Percentiles rank a stretch among this genome's conserved stretches.
These are phyloP conservation scores for Acarospora socialis DNA, from an alignment of 2,329 filamentous ascomycete species.

Conservation along the genomic window DNA sequence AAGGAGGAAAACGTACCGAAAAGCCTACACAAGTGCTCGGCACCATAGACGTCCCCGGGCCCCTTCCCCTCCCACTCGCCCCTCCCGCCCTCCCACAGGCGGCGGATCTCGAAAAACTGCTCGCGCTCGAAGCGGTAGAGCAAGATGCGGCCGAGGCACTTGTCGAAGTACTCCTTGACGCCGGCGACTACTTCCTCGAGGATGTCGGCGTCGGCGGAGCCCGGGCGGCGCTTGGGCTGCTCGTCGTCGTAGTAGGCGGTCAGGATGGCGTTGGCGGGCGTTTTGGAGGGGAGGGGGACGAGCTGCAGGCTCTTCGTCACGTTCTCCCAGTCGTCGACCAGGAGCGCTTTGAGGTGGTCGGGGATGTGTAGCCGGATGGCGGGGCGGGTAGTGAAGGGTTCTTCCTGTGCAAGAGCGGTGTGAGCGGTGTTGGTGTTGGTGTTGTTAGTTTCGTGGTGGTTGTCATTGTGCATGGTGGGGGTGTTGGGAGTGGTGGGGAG, in stretches of 20 bases:
- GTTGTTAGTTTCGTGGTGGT: no score
- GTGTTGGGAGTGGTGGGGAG: no score
- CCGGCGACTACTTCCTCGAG: conserved; percentile 80
- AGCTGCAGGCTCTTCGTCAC: conserved; percentile 90
- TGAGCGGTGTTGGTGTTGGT: no score
- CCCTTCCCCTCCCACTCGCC: conserved; percentile 55
- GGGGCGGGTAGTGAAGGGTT: conserved; percentile 68
- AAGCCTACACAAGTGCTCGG: conserved; percentile 78
- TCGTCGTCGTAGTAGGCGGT: conserved; percentile 65
- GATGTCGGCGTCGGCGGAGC: conserved; percentile 64
- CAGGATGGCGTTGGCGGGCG: conserved; percentile 63
- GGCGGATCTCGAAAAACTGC: conserved; percentile 68
- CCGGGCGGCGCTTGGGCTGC: conserved; percentile 48
- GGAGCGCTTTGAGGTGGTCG: conserved; percentile 75
- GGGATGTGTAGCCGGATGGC: conserved; percentile 77
- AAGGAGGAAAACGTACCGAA: conserved; percentile 49
- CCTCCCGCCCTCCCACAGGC: conserved; percentile 49
- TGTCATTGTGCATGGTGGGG: no score
- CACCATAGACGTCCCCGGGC: conserved; percentile 74
- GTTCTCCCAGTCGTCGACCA: conserved; percentile 98
- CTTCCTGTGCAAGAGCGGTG: conserved; percentile 51
- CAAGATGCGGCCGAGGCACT: conserved; percentile 70
- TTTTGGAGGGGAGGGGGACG: conserved; percentile 64
- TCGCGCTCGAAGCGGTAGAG: conserved; percentile 88
- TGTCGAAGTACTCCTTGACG: conserved; percentile 87